Evolutionary conservation across 108 stramenopile genomes (phyloP).

Genomic region (Conticribra weissflogii): DNA sequence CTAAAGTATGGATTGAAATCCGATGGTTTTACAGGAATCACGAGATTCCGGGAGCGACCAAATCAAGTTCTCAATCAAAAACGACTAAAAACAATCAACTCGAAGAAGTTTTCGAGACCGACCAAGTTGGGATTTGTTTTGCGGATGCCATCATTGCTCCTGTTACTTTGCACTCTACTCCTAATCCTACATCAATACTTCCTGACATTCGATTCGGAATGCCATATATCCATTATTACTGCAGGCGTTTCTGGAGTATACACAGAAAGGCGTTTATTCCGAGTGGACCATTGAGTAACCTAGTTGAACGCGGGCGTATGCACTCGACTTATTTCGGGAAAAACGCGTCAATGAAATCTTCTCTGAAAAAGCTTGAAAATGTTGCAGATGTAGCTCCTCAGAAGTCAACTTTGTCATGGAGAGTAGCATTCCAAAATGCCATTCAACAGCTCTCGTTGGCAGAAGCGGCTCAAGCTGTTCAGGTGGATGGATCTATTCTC

Average conservation of each 20-base stretch:
- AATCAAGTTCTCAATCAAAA: conserved; percentile 7
- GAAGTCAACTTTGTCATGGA: conserved; percentile 42
- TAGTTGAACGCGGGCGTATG: conserved; percentile 52
- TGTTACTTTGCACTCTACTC: conserved; percentile 29
- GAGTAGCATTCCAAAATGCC: conserved; percentile 55
- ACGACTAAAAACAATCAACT: conserved; percentile 10
- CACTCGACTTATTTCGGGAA: conserved; percentile 41
- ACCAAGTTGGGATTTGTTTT: conserved; percentile 60
- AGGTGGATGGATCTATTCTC: conserved; percentile 48
- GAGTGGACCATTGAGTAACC: conserved; percentile 56
- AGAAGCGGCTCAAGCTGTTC: conserved; percentile 71
- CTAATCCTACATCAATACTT: neutral
- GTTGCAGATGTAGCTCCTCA: neutral
- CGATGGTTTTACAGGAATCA: conserved; percentile 75
- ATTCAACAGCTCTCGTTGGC: conserved; percentile 72
- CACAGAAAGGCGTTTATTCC: conserved; percentile 75
- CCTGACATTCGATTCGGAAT: conserved; percentile 37
- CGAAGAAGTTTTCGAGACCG: conserved; percentile 83
- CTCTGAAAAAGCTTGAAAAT: conserved; percentile 36
- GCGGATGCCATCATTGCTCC: conserved; percentile 63
- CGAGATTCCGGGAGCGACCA: conserved; percentile 58
- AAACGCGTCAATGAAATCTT: conserved; percentile 34
- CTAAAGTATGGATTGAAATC: conserved; percentile 59
- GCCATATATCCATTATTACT: conserved; percentile 63
- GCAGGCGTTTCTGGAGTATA: conserved; percentile 76